phyloP scores from a whole-genome alignment of 2,329 filamentous ascomycete species.

The Monilinia fructigena region DNA sequence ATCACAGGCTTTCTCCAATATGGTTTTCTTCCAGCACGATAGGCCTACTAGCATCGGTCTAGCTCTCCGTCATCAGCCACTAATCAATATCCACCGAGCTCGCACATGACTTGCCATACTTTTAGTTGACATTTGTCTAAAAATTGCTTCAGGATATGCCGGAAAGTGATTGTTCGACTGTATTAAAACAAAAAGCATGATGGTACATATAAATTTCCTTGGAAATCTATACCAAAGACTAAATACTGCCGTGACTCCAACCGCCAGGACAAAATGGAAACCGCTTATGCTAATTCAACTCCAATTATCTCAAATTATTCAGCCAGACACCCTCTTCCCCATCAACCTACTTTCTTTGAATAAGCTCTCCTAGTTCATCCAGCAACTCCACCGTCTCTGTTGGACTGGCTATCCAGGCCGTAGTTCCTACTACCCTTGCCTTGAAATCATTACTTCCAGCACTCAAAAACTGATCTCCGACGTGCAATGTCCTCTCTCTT shows the following conservation, averaged over 20 bases:
- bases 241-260: background rate
- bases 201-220: background rate
- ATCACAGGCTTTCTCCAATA: background rate
- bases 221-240: background rate
- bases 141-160: too few relatives aligned
- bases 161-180: background rate
- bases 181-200: background rate
- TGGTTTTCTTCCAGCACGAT: background rate
- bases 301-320: background rate
- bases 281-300: background rate
- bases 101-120: background rate
- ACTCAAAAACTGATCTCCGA: slow-evolving; percentile 95
- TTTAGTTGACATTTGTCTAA: background rate
- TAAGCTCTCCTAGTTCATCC: slow-evolving; percentile 70
- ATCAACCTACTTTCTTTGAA: slow-evolving; percentile 20
- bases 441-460: slow-evolving; percentile 98
- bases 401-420: slow-evolving; percentile 94
- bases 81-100: background rate
- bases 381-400: slow-evolving; percentile 85
- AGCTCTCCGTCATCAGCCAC: background rate
- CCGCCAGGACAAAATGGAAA: background rate
- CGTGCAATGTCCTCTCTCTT: slow-evolving; percentile 80
- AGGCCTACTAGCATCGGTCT: background rate
- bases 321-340: background rate
- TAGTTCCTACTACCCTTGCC: slow-evolving; percentile 85